phyloP scores from a whole-genome alignment of 2,329 filamentous ascomycete genomes.

The Colletotrichum horii region DNA sequence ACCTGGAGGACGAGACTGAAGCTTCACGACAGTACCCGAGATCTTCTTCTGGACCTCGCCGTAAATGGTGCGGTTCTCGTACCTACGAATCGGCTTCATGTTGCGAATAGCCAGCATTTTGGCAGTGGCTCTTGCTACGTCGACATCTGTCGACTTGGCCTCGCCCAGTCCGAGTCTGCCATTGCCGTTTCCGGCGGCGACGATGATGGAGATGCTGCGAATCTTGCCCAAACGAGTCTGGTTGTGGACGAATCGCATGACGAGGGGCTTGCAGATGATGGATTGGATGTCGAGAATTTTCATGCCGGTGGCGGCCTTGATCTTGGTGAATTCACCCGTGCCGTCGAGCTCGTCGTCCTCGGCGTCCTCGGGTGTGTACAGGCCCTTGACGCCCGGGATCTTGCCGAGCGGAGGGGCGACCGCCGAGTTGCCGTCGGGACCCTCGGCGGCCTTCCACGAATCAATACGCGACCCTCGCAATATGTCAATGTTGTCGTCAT shows the following conservation, averaged over 20 bases:
- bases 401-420: conserved; percentile 56
- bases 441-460: conserved; percentile 33
- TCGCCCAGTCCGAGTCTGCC: conserved; percentile 89
- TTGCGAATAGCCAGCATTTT: conserved; percentile 84
- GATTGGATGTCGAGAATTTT: conserved; percentile 54
- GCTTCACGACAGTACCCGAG: conserved; percentile 82
- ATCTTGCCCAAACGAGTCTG: conserved; percentile 98
- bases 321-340: conserved; percentile 52
- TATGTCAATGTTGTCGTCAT: conserved; percentile 28
- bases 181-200: conserved; percentile 85
- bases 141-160: conserved; percentile 80
- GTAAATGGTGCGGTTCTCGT: conserved; percentile 91
- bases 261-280: conserved; percentile 74
- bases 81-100: conserved; percentile 90
- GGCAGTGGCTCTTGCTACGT: conserved; percentile 73
- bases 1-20: conserved; percentile 89
- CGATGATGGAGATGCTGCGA: conserved; percentile 74
- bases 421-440: conserved; percentile 42
- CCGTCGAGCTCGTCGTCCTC: conserved; percentile 57
- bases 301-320: conserved; percentile 62
- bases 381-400: conserved; percentile 56
- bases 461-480: conserved; percentile 35
- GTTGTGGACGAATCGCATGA: conserved; percentile 79
- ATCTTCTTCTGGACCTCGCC: conserved; percentile 85
- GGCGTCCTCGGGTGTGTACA: conserved; percentile 55